These are phyloP conservation scores for Gossypium bickii DNA, from an alignment of 345 rosid species.

Conservation along the genomic window DNA sequence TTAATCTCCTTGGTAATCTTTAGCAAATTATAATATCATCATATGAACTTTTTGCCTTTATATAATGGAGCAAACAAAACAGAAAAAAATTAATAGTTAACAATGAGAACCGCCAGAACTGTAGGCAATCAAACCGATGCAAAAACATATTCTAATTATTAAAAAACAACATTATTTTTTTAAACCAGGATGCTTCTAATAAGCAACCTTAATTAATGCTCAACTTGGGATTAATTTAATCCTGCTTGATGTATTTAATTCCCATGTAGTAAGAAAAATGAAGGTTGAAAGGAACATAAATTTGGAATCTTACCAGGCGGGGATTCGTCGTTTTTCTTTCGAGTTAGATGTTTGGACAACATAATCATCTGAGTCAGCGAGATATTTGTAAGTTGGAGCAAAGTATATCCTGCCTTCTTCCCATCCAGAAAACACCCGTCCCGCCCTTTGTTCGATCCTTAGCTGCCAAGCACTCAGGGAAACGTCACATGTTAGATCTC, in stretches of 20 bases:
- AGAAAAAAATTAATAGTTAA: not conserved
- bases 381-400: constrained; percentile 93
- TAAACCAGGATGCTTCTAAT: constrained; percentile 2
- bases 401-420: constrained; percentile 77
- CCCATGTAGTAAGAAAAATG: not conserved
- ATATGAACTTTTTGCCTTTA: not conserved
- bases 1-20: not conserved
- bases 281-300: constrained; percentile 6
- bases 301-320: constrained; percentile 69
- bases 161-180: not conserved
- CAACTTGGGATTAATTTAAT: constrained; percentile 17
- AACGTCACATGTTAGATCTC: constrained; percentile 8
- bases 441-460: constrained; percentile 65
- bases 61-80: not conserved
- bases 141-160: not conserved
- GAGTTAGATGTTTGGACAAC: constrained; percentile 52
- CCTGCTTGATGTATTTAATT: not conserved
- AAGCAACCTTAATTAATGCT: constrained; percentile 14
- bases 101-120: not conserved
- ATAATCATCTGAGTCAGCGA: constrained; percentile 59
- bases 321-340: constrained; percentile 67
- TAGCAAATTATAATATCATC: not conserved
- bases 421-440: constrained; percentile 87
- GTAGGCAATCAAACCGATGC: not conserved
- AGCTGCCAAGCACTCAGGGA: constrained; percentile 40